Conservation (phyloP, 768 basidiomycete genomes). For the Lactifluus hygrophoroides region DNA sequence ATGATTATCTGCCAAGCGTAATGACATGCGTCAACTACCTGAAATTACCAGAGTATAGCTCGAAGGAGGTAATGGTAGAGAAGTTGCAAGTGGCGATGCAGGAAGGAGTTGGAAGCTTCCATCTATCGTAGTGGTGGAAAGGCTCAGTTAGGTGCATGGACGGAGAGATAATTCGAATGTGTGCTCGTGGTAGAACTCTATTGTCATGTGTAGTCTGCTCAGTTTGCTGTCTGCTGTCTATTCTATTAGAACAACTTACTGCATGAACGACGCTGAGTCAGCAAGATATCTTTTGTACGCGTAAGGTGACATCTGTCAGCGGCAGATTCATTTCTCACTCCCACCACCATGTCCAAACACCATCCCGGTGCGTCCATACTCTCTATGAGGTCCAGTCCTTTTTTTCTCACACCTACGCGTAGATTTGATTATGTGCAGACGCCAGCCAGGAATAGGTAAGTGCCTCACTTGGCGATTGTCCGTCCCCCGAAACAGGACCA, state of each 20-base stretch:
- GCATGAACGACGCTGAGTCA: neutral
- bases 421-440: slow-evolving; percentile 98
- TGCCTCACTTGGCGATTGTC: neutral
- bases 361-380: slow-evolving; percentile 26
- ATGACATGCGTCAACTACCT: slow-evolving; percentile 99
- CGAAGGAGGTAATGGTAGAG: slow-evolving; percentile 74
- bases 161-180: neutral
- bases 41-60: slow-evolving; percentile 93
- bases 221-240: neutral
- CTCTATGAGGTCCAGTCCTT: neutral
- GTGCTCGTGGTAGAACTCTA: neutral
- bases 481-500: neutral
- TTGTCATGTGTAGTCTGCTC: slow-evolving; percentile 3
- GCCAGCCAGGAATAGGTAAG: slow-evolving; percentile 94
- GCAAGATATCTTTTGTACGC: neutral
- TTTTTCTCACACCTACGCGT: neutral
- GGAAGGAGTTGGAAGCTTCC: slow-evolving; percentile 96
- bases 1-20: slow-evolving; percentile 93
- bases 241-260: neutral
- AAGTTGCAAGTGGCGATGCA: slow-evolving; percentile 80
- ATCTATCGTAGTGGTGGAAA: slow-evolving; percentile 79
- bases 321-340: neutral
- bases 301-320: neutral
- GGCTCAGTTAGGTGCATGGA: neutral
- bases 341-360: slow-evolving; percentile 29